A percentile compares a stretch with the other conserved stretches of the same genome.
These are phyloP conservation scores for Zangia roseola DNA, from an alignment of 768 basidiomycete genomes.

Conservation along the genomic window DNA sequence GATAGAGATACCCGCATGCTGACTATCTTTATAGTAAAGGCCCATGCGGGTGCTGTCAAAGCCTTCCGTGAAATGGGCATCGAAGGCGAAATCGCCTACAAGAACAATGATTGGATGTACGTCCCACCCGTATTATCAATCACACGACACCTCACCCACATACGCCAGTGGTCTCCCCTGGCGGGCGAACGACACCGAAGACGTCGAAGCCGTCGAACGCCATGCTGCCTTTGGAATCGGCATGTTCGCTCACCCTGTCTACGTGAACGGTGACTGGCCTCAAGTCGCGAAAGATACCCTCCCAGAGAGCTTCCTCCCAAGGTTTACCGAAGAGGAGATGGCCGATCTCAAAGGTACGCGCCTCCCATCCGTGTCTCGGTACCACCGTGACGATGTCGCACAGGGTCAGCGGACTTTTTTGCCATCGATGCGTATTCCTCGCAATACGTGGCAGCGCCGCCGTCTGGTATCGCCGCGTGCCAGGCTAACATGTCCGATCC, in stretches of 20 bases:
- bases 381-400: no score
- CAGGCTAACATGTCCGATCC: constrained; percentile 43
- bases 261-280: constrained; percentile 51
- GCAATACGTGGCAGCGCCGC: constrained; percentile 41
- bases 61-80: constrained; percentile 48
- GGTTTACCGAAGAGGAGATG: no score
- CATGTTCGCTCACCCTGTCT: constrained; percentile 48
- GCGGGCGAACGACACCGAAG: constrained; percentile 44
- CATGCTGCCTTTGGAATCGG: constrained; percentile 53
- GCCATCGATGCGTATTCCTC: constrained; percentile 50
- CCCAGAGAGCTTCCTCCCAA: constrained; percentile 40
- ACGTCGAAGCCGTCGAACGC: constrained; percentile 44
- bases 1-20: not conserved
- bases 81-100: constrained; percentile 53
- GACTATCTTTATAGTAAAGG: constrained; percentile 36
- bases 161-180: constrained; percentile 42
- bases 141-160: no score
- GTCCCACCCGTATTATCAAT: constrained; percentile 1
- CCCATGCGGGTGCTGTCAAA: constrained; percentile 51
- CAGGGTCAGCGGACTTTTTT: constrained; percentile 4
- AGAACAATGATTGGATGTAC: constrained; percentile 51
- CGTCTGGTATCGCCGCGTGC: constrained; percentile 45
- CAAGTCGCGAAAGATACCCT: constrained; percentile 48
- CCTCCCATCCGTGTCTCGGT: no score
- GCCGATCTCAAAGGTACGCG: no score